Percentiles rank a stretch among this genome's conserved stretches.
These are phyloP conservation scores for Amyloporia xantha DNA, from an alignment of 768 basidiomycete genomes.

Conservation along the genomic window DNA sequence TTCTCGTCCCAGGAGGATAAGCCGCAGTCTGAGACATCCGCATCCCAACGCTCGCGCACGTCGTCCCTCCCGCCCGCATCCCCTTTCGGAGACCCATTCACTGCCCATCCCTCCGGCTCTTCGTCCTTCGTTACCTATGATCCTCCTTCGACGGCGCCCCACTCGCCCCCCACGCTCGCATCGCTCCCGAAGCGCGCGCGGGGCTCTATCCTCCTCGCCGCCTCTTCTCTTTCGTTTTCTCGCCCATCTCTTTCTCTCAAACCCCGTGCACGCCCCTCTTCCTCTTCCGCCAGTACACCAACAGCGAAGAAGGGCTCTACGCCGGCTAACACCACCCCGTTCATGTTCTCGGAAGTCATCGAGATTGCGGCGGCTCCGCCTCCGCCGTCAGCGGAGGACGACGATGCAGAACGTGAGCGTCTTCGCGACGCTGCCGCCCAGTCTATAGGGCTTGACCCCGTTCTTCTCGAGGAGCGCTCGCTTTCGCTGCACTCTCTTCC, in stretches of 20 bases:
- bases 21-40: not conserved
- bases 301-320: conserved; percentile 17
- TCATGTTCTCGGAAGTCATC: conserved; percentile 62
- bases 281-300: conserved; percentile 14
- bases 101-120: conserved; percentile 19
- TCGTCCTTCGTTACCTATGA: conserved; percentile 19
- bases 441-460: conserved; percentile 60
- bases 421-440: conserved; percentile 71
- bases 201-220: conserved; percentile 15
- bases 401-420: conserved; percentile 70
- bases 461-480: conserved; percentile 30
- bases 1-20: not conserved
- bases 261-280: conserved; percentile 6
- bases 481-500: not conserved
- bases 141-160: no score
- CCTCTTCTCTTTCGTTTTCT: conserved; percentile 9
- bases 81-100: conserved; percentile 19
- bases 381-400: conserved; percentile 40
- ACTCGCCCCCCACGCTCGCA: conserved; percentile 6
- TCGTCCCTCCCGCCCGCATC: conserved; percentile 1
- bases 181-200: conserved; percentile 16
- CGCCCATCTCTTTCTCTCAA: conserved; percentile 7
- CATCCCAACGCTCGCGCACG: not conserved
- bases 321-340: conserved; percentile 27
- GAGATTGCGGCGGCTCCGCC: conserved; percentile 49